Conservation (phyloP, 352 stramenopile species). For the Pythium apleroticum region DNA sequence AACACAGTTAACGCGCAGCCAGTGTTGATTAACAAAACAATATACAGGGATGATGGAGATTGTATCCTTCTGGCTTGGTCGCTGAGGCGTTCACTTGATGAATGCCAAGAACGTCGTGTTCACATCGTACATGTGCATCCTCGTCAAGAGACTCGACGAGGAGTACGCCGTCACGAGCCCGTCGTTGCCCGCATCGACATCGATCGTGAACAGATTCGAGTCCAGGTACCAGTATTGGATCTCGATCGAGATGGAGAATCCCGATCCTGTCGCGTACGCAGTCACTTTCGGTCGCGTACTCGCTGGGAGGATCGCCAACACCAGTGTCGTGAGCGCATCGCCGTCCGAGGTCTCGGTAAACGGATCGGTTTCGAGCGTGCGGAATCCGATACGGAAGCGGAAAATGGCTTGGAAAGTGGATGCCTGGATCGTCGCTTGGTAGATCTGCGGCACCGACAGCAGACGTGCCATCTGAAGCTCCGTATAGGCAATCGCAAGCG, state of each 20-base stretch:
- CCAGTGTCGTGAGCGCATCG: not conserved
- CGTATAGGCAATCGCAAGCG: not conserved
- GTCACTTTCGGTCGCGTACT: not conserved
- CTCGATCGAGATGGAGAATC: not conserved
- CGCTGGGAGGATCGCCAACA: not conserved
- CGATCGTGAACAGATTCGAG: not conserved
- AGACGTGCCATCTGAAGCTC: not conserved
- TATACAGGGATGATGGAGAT: no score
- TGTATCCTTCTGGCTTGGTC: no score
- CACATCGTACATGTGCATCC: conserved; percentile 20
- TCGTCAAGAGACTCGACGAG: conserved; percentile 3
- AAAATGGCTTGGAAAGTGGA: not conserved
- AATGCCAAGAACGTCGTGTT: not conserved
- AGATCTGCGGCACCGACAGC: not conserved
- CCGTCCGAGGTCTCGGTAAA: not conserved
- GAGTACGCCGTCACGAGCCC: not conserved
- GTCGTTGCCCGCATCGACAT: not conserved
- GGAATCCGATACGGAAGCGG: not conserved
- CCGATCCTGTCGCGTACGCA: not conserved
- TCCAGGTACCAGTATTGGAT: not conserved
- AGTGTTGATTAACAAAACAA: no score
- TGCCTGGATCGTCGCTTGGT: not conserved
- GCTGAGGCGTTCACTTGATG: not conserved
- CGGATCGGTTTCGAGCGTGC: not conserved
- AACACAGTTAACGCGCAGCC: conserved; percentile 32